Evolutionary conservation across 2,329 filamentous ascomycete species (phyloP), one percentile per base, ranked within the genome.

Genomic region (Dactylellina parvicollis): DNA sequence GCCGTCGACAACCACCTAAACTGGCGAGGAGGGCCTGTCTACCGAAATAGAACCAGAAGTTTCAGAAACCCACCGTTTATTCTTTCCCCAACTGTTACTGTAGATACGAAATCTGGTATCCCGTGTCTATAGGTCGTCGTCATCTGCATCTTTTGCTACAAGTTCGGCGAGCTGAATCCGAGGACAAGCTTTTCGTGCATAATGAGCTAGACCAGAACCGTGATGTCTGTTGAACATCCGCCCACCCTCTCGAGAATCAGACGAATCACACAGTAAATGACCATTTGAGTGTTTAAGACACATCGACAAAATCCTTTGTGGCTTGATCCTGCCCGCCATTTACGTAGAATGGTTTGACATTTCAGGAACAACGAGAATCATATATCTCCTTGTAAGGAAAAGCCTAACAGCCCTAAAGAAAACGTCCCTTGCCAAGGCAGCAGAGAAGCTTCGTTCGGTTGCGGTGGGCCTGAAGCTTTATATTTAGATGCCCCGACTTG

Each of bases 151-250:
- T 32, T 32, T 38, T 38, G 34, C 34, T 42, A 14, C 36, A 16
- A 28, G n/a, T 57, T 69, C 64, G 55, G 54, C 55, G 47, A 60
- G 49, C 16, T 40, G 28, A 52, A 50, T 67, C 62, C 62, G 54
- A 69, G 42, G 47, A 54, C 38, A 60, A 69, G 64, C 64, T 55
- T 60, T 52, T 32, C 38, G 18, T 55, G 55, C 54, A 61, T 69
- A 49, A 40, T 4, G 24, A n/a, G 14, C 55, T 42, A 46, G 54
- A 7, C 50, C 47, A 22, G 1, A 54, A 52, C 24, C 38, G 34
- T 57, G 24, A 40, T 18, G 34, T 47, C 42, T 46, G n/a, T 28
- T 26, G 44, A n/a, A 49, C 26, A 49, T 28, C 44, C 44, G 4
- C 4, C 22, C n/a, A 28, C 2, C 10, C 4, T 50, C 16, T 12